These are phyloP conservation scores for Salix koriyanagi DNA, from an alignment of 345 rosid genomes.

Conservation along the genomic window DNA sequence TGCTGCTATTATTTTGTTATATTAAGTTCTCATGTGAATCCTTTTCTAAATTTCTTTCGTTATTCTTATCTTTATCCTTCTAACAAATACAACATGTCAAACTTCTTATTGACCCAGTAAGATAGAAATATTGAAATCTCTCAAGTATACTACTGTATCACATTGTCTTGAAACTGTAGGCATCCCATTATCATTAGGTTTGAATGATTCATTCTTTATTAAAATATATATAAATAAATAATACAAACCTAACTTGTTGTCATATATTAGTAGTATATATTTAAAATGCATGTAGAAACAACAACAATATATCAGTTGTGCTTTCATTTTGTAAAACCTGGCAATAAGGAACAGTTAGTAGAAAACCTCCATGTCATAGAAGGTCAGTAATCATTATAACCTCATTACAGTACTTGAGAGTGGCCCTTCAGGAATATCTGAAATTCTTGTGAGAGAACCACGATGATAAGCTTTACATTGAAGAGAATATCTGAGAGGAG, in stretches of 20 bases:
- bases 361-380: too few relatives aligned
- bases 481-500: background rate
- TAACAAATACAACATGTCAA: background rate
- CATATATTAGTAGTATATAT: background rate
- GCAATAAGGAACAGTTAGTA: too few relatives aligned
- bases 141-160: background rate
- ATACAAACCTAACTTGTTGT: background rate
- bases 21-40: background rate
- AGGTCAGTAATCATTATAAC: background rate
- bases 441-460: background rate
- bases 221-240: too few relatives aligned
- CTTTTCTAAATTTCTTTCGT: background rate
- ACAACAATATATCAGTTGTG: background rate
- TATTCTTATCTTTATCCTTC: background rate
- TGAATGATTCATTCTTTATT: background rate
- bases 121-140: background rate
- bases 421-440: background rate
- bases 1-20: background rate
- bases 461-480: background rate
- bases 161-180: background rate
- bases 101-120: background rate
- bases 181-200: background rate
- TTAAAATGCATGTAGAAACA: background rate
- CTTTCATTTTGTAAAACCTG: too few relatives aligned
- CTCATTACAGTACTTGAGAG: background rate